Conservation (phyloP, 2,329 filamentous ascomycete species). For the Trichoderma citrinoviride region DNA sequence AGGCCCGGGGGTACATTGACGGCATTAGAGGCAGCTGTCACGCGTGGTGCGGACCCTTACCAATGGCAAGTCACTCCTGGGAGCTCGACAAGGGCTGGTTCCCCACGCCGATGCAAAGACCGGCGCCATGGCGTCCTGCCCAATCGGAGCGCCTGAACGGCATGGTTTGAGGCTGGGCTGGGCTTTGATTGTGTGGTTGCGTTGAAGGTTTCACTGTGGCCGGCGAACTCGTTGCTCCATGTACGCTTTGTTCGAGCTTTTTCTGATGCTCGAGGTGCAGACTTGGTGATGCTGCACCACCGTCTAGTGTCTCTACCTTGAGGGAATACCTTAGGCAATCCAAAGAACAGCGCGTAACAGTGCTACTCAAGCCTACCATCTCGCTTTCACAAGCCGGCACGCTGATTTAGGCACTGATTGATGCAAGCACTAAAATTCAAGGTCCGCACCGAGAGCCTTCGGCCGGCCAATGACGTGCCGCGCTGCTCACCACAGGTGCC, state of each 20-base stretch:
- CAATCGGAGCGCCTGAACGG: slow-evolving; percentile 19
- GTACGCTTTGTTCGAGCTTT: too few relatives aligned
- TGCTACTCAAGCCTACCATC: too few relatives aligned
- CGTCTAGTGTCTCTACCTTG: too few relatives aligned
- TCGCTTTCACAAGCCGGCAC: too few relatives aligned
- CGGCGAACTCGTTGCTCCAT: neutral
- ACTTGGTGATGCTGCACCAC: neutral
- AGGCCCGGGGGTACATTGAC: neutral
- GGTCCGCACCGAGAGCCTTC: neutral
- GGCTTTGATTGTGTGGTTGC: neutral
- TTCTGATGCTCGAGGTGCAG: neutral
- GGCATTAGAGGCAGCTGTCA: slow-evolving; percentile 13
- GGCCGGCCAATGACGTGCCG: neutral
- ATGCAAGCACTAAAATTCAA: slow-evolving; percentile 18
- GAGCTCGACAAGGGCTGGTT: slow-evolving; percentile 14
- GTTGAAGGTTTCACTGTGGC: slow-evolving; percentile 4
- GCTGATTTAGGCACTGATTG: slow-evolving; percentile 8
- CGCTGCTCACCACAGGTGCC: neutral
- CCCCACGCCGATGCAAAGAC: slow-evolving; percentile 14
- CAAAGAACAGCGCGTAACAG: too few relatives aligned
- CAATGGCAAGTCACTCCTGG: slow-evolving; percentile 26
- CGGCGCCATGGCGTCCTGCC: neutral
- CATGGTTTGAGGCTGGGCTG: slow-evolving; percentile 2
- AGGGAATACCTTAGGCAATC: too few relatives aligned
- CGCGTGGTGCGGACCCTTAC: slow-evolving; percentile 24